A percentile compares a stretch with the other conserved stretches of the same genome.
phyloP scores from a whole-genome alignment of 2,329 filamentous ascomycete species.

The Trichoderma breve region DNA sequence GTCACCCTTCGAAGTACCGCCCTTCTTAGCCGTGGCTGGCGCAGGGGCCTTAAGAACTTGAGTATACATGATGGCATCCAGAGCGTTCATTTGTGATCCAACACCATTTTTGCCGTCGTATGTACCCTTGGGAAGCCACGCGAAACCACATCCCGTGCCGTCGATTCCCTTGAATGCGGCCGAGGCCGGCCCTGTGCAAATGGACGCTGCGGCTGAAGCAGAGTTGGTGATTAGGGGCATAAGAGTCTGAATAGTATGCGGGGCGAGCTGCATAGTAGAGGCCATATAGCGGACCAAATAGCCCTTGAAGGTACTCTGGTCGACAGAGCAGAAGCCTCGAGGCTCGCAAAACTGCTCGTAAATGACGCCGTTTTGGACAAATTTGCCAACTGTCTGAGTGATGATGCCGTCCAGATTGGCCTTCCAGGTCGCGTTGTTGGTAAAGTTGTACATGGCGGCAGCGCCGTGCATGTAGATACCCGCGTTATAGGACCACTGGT shows the following conservation, averaged over 20 bases:
- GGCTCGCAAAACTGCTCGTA: slow-evolving; percentile 67
- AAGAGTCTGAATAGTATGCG: slow-evolving; percentile 50
- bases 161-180: slow-evolving; percentile 49
- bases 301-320: slow-evolving; percentile 74
- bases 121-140: slow-evolving; percentile 52
- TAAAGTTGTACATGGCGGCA: slow-evolving; percentile 62
- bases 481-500: slow-evolving; percentile 69
- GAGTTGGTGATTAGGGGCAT: slow-evolving; percentile 50
- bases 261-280: slow-evolving; percentile 53
- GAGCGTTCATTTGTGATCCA: slow-evolving; percentile 67
- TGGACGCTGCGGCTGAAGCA: slow-evolving; percentile 51
- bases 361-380: slow-evolving; percentile 55
- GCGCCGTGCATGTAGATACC: slow-evolving; percentile 63
- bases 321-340: slow-evolving; percentile 60
- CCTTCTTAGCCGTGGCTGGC: slow-evolving; percentile 53
- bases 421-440: slow-evolving; percentile 54
- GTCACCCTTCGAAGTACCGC: slow-evolving; percentile 58
- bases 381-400: slow-evolving; percentile 48
- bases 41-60: slow-evolving; percentile 45
- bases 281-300: slow-evolving; percentile 69
- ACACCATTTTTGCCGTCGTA: slow-evolving; percentile 64
- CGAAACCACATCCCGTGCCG: slow-evolving; percentile 65
- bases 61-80: slow-evolving; percentile 62
- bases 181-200: slow-evolving; percentile 49
- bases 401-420: slow-evolving; percentile 59